Evolutionary conservation across 352 stramenopile genomes (phyloP), one percentile per base, ranked within the genome.

Genomic region (Phytophthora megakarya): DNA sequence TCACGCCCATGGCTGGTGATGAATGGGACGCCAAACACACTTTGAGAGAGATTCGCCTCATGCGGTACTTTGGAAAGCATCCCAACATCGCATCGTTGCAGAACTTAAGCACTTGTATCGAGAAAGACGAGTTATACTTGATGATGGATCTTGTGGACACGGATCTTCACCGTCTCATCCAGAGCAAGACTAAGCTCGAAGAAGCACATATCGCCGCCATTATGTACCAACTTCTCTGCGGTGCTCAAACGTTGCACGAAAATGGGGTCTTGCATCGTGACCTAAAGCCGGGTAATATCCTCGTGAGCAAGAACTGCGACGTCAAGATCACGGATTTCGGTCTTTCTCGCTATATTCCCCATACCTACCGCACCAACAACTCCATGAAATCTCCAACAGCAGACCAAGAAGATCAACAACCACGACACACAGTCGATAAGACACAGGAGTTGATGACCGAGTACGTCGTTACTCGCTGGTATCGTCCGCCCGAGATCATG

Each of bases 101-200:
- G 46, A 92, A 90, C 63, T 61, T 94, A 51, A 94, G 85, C 71
- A 94, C 83, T 16, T 94, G 85, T 48, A 84, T 83, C 13, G 83
- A 86, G 25, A 90, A 97, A 44, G 92, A 98, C 68, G 93, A 97
- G 68, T 77, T 98, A 16, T 98, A 98, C 67, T 91, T 98, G 61
- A 96, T 97, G 67, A 98, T 98, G 93, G 89, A 98, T 40, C 81
- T 98, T 32, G 87, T 98, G 10, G 94, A 98, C 66, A 98, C 87
- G 5, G 94, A 98, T 70, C 76, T 98, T 32, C 90, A 96, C 43
- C 77, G 86, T 0, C 80, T 97, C 56, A 96, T 97, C 38, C 88
- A 95, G 71, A 93, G 79, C 72, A 92, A 93, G 53, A 95, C 86
- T 5, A 95, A 92, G 55, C 81, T 95, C 10, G 81, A 92, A 45